Conservation (phyloP, 192 early-diverging fungal genomes). For the Mycoemilia scoparia region DNA sequence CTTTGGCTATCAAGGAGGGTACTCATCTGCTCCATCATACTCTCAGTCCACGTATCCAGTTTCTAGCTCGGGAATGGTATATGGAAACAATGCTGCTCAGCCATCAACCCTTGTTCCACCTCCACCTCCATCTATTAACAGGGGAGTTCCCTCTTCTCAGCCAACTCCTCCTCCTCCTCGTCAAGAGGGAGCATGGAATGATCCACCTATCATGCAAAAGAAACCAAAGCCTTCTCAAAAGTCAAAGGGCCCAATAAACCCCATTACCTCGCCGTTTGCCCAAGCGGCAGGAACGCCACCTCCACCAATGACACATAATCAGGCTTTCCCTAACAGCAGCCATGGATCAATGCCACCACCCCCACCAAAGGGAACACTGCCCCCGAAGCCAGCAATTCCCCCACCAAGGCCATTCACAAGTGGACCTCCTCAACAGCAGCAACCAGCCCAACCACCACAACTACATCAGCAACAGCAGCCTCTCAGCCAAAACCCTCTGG, state of each 20-base stretch:
- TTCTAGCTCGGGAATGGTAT: too few species aligned
- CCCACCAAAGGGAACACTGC: constrained; percentile 8
- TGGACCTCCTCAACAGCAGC: constrained; percentile 10
- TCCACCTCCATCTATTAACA: constrained; percentile 19
- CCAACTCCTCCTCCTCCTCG: constrained; percentile 16
- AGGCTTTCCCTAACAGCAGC: constrained; percentile 1
- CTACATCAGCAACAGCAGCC: constrained; percentile 7
- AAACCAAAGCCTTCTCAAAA: constrained; percentile 8
- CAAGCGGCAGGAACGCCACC: constrained; percentile 17
- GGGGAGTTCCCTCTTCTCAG: constrained; percentile 14
- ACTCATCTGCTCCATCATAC: too few species aligned
- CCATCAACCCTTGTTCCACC: constrained; percentile 15
- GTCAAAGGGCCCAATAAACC: constrained; percentile 5
- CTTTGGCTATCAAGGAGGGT: too few species aligned
- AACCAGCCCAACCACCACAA: constrained; percentile 19
- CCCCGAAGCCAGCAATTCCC: constrained; percentile 12
- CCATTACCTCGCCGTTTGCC: constrained; percentile 19
- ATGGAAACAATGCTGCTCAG: too few species aligned
- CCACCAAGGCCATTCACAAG: neutral
- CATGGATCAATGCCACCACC: constrained; percentile 2
- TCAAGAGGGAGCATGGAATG: constrained; percentile 16
- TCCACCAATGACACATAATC: too few species aligned
- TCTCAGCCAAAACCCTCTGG: too few species aligned
- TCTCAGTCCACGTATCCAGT: too few species aligned
- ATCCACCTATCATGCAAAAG: constrained; percentile 15